Base-by-base conservation (phyloP, 768 basidiomycete genomes). In the Boletellus ananiceps region DNA sequence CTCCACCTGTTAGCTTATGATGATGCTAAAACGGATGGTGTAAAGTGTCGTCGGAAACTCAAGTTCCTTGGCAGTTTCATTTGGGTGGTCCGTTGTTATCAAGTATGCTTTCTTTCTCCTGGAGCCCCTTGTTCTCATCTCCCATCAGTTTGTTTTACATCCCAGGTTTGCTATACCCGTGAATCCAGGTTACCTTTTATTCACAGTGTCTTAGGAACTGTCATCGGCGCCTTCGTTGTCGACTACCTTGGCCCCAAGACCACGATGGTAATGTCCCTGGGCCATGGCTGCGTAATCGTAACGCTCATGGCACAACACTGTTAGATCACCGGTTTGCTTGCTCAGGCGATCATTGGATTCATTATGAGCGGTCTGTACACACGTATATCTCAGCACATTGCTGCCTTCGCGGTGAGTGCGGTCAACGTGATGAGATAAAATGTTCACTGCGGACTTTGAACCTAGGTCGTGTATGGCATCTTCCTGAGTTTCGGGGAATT, bases 401-500 rank as follows among this genome's bases (percentile, higher is more conserved):
- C 69, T n/a, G 88, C 74, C 7, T 93, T 90, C 53, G 85, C 88
- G 27, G 84, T 84, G 54, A 57, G 79, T 23, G 14, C 27, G 19
- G 18, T 35, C 38, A 16, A 14, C 8, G 32, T 18, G 21, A 47
- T 33, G 40, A 21, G 13, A 5, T 16, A 9, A n/a, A 8, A n/a
- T 8, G 6, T 16, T 40, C 36, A 16, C 25, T 37, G 7, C 34
- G 32, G 11, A 23, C 44, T 40, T 37, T 27, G 12, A 58, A 33
- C 40, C 38, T 48, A 83, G 80, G 82, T 94, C 31, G 71, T 96
- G 8, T 95, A 96, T 58, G 94, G 93, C 13, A 81, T 96, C 42
- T 96, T 96, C 79, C 63, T 94, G 59, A 83, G 81, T 60, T 85
- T 93, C 47, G 94, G 93, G 40, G 93, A 95, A 70, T 71, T 92